These are phyloP conservation scores for Blastobotrys parvus DNA, from an alignment of 805 yeast species.

Conservation along the genomic window DNA sequence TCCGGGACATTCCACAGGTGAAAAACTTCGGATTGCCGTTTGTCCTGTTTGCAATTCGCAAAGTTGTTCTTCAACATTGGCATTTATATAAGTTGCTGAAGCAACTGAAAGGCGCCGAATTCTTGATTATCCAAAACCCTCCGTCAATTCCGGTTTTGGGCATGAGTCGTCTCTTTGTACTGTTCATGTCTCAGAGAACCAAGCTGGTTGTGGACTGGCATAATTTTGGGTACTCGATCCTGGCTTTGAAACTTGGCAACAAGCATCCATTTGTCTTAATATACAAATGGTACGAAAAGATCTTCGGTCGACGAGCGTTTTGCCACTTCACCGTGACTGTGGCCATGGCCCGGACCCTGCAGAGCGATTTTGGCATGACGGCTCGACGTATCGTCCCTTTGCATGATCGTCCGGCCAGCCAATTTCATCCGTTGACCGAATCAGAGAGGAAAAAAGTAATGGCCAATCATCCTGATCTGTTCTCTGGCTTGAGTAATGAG, in stretches of 20 bases:
- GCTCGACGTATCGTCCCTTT: constrained; percentile 48
- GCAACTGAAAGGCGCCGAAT: constrained; percentile 52
- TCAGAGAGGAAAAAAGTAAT: constrained; percentile 28
- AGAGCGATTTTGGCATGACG: constrained; percentile 45
- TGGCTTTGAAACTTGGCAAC: constrained; percentile 52
- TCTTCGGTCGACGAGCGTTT: constrained; percentile 55
- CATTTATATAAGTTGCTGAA: constrained; percentile 42
- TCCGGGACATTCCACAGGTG: constrained; percentile 25
- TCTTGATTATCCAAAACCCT: constrained; percentile 71
- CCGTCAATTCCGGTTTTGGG: constrained; percentile 82
- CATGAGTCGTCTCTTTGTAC: constrained; percentile 47
- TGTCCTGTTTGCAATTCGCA: constrained; percentile 45
- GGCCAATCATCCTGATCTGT: constrained; percentile 23
- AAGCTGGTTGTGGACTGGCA: constrained; percentile 90
- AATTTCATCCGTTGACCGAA: constrained; percentile 36
- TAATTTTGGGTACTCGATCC: constrained; percentile 77
- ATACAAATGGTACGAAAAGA: constrained; percentile 54
- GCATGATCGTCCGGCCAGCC: constrained; percentile 78
- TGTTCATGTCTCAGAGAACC: constrained; percentile 42
- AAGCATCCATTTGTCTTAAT: constrained; percentile 55
- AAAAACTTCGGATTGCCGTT: constrained; percentile 37
- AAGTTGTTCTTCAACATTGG: constrained; percentile 50
- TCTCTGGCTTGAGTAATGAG: constrained; percentile 34
- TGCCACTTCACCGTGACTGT: constrained; percentile 75
- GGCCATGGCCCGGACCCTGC: constrained; percentile 57